Evolutionary conservation across 345 rosid species (phyloP).

Genomic region (Erucastrum elatum): DNA sequence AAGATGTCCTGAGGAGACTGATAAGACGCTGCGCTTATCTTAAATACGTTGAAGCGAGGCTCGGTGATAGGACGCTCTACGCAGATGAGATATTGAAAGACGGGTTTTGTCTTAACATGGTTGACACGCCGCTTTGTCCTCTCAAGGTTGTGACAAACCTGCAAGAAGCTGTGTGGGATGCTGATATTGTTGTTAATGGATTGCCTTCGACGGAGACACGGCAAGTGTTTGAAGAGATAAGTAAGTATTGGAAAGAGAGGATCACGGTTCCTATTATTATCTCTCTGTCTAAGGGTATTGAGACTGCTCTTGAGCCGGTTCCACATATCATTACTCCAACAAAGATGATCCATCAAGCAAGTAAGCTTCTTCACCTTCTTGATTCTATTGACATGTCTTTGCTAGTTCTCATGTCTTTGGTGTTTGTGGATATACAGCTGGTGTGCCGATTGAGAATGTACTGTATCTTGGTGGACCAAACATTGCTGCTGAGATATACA

Average conservation of each 20-base stretch:
- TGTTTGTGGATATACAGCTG: not conserved
- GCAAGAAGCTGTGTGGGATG: conserved; percentile 1
- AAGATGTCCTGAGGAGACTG: not conserved
- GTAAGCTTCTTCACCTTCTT: not conserved
- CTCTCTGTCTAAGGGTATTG: not conserved
- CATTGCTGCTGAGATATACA: not conserved
- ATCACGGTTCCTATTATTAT: not conserved
- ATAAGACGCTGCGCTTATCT: not conserved
- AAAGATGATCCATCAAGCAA: conserved; percentile 1
- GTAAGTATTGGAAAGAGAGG: not conserved
- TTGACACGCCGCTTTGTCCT: not conserved
- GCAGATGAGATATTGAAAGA: not conserved
- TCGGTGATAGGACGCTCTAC: not conserved
- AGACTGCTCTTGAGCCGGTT: not conserved
- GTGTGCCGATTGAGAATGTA: not conserved
- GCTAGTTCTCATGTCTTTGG: not conserved
- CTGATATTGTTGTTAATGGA: not conserved
- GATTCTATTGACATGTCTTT: not conserved
- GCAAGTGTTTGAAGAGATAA: not conserved
- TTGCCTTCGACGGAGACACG: not conserved
- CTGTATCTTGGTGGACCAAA: not conserved
- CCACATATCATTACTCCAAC: not conserved
- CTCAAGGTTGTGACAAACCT: not conserved
- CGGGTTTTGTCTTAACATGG: not conserved
- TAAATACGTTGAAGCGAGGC: not conserved